Base-by-base conservation (phyloP, 2,329 filamentous ascomycete species). In the Ascochyta rabiei region DNA sequence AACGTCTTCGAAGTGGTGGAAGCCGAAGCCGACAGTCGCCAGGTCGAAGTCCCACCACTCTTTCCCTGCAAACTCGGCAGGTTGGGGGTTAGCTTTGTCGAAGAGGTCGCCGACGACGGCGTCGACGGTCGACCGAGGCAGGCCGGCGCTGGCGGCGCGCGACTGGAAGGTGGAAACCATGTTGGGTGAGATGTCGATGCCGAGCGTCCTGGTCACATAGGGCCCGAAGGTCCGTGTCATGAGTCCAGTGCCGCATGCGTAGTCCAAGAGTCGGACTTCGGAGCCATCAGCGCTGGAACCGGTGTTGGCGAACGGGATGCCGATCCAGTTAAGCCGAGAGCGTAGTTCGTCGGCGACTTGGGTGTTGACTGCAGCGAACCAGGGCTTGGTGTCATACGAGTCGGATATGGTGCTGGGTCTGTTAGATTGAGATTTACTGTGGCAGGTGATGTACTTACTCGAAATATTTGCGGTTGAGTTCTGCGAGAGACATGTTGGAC, bases 201-300 rank as follows among this genome's bases (percentile, higher is more conserved):
- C 89, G 15, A 87, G 75, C 42, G 84, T 84, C 60, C 86, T 80
- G 1, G 84, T 86, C 2, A 85, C 81, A 62, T 84, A 86, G 2
- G 86, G 84, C 1, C 81, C 83, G 13, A 89, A 79, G 13, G 84
- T 79, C 83, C 87, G 45, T 42, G 39, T 88, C 59, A 90, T 79
- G 49, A 84, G 74, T 2, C 88, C 88, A 6, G 87, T 87, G 8
- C 89, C 89, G 68, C 89, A 92, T 15, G 89, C 89, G 73, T 92
- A 93, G 70, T 93, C 89, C 2, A 92, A 78, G 18, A 91, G 74
- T 40, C 82, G 81, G 37, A 85, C 66, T 41, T 71, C 51, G 10
- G 61, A 68, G 1, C 72, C 69, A 13, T 71, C 68, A 8, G 75
- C 70, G 8, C 73, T 73, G 10, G 61, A 48, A 2, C 18, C 61